Conservation (phyloP, 2,329 filamentous ascomycete species). For the Trichoderma semiorbis region DNA sequence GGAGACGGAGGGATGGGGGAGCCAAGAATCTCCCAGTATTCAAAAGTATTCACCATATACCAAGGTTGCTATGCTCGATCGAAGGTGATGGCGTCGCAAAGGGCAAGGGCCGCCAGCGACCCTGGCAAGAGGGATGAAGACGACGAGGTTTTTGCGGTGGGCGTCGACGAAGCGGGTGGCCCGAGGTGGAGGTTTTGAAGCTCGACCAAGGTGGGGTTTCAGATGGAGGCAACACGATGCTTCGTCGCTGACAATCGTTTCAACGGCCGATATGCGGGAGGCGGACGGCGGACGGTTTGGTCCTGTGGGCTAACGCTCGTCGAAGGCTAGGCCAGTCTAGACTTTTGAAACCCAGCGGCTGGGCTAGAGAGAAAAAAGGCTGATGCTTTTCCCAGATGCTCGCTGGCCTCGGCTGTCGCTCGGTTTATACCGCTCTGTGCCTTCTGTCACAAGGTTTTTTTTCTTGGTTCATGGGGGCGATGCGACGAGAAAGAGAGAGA, state of each 20-base stretch:
- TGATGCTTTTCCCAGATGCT: not conserved
- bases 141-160: not conserved
- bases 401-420: conserved; percentile 12
- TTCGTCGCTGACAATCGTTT: conserved; percentile 9
- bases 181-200: conserved; percentile 11
- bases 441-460: not conserved
- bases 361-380: not conserved
- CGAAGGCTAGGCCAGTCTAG: conserved; percentile 17
- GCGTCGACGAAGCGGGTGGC: conserved; percentile 1
- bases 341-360: conserved; percentile 2
- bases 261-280: conserved; percentile 18
- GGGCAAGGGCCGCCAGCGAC: conserved; percentile 17
- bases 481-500: not conserved
- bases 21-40: conserved; percentile 2
- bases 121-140: not conserved
- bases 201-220: conserved; percentile 12
- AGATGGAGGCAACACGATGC: conserved; percentile 3
- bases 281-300: conserved; percentile 16
- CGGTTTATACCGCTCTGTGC: conserved; percentile 1
- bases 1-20: not conserved
- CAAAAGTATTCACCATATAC: not conserved
- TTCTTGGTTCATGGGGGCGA: not conserved
- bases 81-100: conserved; percentile 1
- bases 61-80: conserved; percentile 2
- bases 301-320: conserved; percentile 9